phyloP scores from a whole-genome alignment of 129 eudicot genomes.

The Flaveria robusta region DNA sequence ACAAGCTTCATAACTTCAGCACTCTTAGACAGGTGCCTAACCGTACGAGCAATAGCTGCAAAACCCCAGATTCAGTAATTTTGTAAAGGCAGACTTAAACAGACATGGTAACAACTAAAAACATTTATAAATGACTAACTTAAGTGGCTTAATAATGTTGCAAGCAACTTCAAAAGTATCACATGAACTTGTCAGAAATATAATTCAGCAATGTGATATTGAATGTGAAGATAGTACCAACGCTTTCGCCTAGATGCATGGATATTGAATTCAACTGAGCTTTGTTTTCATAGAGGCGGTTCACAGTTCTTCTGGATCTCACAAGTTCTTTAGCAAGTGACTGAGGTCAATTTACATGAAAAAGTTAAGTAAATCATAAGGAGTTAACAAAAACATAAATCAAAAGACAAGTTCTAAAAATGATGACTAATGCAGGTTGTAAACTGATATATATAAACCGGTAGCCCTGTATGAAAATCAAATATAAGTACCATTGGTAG shows the following conservation, averaged over 20 bases:
- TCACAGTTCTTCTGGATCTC: conserved; percentile 84
- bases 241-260: conserved; percentile 99
- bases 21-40: conserved; percentile 90
- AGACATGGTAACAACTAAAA: neutral
- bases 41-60: conserved; percentile 94
- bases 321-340: conserved; percentile 90
- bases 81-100: neutral
- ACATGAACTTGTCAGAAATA: neutral
- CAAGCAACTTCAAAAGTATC: neutral
- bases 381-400: conserved; percentile 2
- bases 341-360: conserved; percentile 46
- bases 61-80: conserved; percentile 22
- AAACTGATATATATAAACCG: too few relatives aligned
- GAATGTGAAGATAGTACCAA: conserved; percentile 52
- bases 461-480: too few relatives aligned
- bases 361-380: conserved; percentile 10
- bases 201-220: neutral
- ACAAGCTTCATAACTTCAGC: conserved; percentile 97
- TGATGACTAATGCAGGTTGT: too few relatives aligned
- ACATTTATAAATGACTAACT: neutral
- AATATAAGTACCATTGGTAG: too few relatives aligned
- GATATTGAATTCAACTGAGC: conserved; percentile 97
- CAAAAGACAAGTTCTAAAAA: too few relatives aligned
- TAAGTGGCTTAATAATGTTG: conserved; percentile 3
- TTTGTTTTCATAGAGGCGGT: conserved; percentile 94